Conservation (phyloP, 768 basidiomycete genomes). For the Suillus paluster region DNA sequence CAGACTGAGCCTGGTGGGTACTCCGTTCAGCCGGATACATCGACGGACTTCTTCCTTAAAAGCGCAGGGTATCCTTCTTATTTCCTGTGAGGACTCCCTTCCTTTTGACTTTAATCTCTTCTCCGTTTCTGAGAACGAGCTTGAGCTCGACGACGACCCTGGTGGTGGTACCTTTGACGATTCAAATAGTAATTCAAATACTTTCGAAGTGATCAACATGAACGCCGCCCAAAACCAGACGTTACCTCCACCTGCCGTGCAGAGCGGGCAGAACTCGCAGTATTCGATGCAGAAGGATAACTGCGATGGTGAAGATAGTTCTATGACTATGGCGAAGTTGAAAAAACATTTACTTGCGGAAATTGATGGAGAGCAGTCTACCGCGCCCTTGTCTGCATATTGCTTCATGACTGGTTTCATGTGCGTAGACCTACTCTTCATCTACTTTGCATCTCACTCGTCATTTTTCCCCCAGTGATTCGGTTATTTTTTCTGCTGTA, state of each 20-base stretch:
- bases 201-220: conserved; percentile 4
- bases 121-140: conserved; percentile 17
- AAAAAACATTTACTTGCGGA: conserved; percentile 24
- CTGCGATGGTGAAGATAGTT: conserved; percentile 21
- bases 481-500: conserved; percentile 75
- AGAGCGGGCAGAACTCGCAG: conserved; percentile 10
- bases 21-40: conserved; percentile 16
- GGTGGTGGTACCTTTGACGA: background rate
- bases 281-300: conserved; percentile 1
- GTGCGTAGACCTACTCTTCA: conserved; percentile 42
- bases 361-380: conserved; percentile 36
- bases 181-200: background rate
- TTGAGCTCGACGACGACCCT: conserved; percentile 1
- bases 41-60: conserved; percentile 14
- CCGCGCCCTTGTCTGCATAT: conserved; percentile 61
- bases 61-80: conserved; percentile 21
- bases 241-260: background rate
- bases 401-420: conserved; percentile 84
- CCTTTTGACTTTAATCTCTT: conserved; percentile 14
- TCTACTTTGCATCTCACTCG: background rate
- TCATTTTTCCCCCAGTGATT: conserved; percentile 55
- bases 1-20: conserved; percentile 10
- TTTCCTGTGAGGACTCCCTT: conserved; percentile 10
- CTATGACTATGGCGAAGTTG: conserved; percentile 14
- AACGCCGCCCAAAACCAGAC: background rate